These are phyloP conservation scores for Alternaria brassicicola DNA, from an alignment of 2,329 filamentous ascomycete species.

Conservation along the genomic window DNA sequence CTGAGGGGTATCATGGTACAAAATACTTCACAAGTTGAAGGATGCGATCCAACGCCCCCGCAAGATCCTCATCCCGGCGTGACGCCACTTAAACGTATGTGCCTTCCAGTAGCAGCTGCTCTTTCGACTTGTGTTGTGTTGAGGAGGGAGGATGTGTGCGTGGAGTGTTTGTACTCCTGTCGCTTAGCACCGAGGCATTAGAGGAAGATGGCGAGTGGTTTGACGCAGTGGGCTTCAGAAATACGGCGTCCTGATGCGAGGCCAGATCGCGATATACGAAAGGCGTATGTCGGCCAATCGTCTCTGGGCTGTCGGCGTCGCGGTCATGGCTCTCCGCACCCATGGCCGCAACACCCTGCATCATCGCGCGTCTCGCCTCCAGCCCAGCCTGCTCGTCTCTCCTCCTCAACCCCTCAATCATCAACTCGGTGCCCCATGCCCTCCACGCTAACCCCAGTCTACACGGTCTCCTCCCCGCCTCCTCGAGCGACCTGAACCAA, in stretches of 20 bases:
- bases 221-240: not conserved
- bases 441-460: slow-evolving; percentile 35
- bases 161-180: not conserved
- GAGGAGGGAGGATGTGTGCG: not conserved
- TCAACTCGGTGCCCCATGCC: slow-evolving; percentile 9
- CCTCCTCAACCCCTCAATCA: not conserved
- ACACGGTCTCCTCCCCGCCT: slow-evolving; percentile 34
- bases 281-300: not conserved
- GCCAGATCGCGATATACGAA: not conserved
- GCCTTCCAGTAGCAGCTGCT: not conserved
- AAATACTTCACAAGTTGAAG: not conserved
- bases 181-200: not conserved
- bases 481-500: slow-evolving; percentile 23
- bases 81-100: not conserved
- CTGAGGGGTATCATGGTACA: not conserved
- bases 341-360: fast-evolving
- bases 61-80: not conserved
- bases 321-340: not conserved
- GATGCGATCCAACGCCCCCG: not conserved
- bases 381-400: not conserved
- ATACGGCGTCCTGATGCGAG: no score
- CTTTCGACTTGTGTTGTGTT: not conserved
- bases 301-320: not conserved
- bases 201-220: not conserved
- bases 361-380: not conserved